Conservation (phyloP, 805 yeast genomes). For the Ogataea degrootiae region DNA sequence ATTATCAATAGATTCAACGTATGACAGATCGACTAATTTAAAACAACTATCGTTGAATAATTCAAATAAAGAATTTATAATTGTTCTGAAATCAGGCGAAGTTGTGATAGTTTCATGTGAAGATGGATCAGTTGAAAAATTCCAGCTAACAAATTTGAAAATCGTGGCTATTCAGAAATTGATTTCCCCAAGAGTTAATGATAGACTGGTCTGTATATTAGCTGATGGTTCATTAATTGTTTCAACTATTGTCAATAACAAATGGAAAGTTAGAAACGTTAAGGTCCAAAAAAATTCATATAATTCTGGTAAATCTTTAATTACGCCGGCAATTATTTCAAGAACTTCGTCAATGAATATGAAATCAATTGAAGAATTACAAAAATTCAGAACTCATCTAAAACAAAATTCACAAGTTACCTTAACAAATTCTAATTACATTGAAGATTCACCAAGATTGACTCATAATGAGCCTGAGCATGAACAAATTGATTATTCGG, state of each 20-base stretch:
- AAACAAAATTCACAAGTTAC: conserved; percentile 11
- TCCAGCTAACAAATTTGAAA: conserved; percentile 27
- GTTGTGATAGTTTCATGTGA: conserved; percentile 45
- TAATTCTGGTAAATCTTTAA: conserved; percentile 36
- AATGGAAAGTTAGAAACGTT: conserved; percentile 57
- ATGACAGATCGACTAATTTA: conserved; percentile 24
- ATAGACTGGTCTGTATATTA: conserved; percentile 56
- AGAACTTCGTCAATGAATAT: conserved; percentile 20
- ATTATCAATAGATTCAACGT: conserved; percentile 29
- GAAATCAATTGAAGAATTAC: conserved; percentile 14
- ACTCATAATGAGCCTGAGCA: neutral
- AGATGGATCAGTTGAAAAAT: conserved; percentile 39
- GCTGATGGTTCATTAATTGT: conserved; percentile 49
- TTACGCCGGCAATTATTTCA: conserved; percentile 35
- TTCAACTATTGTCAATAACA: conserved; percentile 59
- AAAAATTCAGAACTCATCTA: conserved; percentile 7
- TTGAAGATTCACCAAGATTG: neutral
- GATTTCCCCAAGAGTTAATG: conserved; percentile 69
- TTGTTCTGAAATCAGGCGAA: conserved; percentile 49
- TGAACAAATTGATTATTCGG: conserved; percentile 11
- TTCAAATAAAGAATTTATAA: conserved; percentile 41
- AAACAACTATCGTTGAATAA: conserved; percentile 23
- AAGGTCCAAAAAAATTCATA: conserved; percentile 42
- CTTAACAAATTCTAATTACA: conserved; percentile 2
- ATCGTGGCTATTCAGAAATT: conserved; percentile 53